Base-by-base conservation (phyloP, 1,284 basidiomycete species). In the Vanrija sp. region DNA sequence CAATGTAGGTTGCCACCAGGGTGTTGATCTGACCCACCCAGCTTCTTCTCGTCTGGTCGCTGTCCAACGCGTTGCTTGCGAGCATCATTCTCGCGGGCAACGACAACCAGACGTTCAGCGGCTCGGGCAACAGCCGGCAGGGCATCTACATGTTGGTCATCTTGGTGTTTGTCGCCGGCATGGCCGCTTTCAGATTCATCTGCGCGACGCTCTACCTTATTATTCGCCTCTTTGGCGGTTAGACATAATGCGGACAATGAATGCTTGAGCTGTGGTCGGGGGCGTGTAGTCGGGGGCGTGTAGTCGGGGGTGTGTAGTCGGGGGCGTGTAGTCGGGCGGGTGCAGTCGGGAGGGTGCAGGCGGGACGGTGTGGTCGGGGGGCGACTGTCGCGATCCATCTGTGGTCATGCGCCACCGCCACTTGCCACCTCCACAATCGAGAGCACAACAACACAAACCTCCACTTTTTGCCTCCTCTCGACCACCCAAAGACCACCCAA, bases 71-170 rank as follows among this genome's bases (percentile, higher is more conserved):
- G 20, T 77, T 98, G 41, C 78, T 98, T 46, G 81, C 84, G 4
- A 95, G 92, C 86, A 85, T 89, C 10, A 90, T 96, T 52, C 76
- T 96, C 22, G 83, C 85, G 7, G 86, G 86, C 18, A 79, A 83
- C 45, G 77, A 82, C 50, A 74, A 84, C 0, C 79, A 81, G 4
- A 86, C 88, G 0, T 93, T 95, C 73, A 78, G 76, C 23, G 71
- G 77, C 15, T 37, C 50, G 15, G 77, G 80, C 12, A 72, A 82
- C 49, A 82, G 77, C 38, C 62, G 65, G 9, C 81, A 84, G 48
- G 85, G 62, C 1, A 58, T 72, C 3, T 73, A 73, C 57, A 71
- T 74, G 72, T 59, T 75, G 31, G 56, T 69, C 31, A 67, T 71
- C 10, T 53, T 77, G 25, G 69, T 78, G 50, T 75, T 78, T 25